A percentile compares a stretch with the other conserved stretches of the same genome.
These are phyloP conservation scores for Kwoniella sp. DNA, from an alignment of 768 basidiomycete species.

Conservation along the genomic window DNA sequence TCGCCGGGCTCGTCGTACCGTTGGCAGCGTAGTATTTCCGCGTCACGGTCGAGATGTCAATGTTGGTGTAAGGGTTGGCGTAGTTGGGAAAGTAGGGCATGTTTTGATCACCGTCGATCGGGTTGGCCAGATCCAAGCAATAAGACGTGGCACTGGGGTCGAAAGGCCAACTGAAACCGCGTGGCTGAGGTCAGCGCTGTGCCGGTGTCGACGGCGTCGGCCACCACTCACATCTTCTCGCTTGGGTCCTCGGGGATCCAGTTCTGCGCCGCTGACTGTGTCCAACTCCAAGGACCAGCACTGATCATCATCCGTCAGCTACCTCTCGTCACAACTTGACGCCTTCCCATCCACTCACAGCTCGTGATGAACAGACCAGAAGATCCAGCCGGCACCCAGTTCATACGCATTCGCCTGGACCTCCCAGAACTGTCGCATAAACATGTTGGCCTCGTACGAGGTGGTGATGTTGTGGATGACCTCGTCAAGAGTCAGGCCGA, in stretches of 20 bases:
- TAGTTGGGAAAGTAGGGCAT: slow-evolving; percentile 28
- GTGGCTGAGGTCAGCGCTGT: background rate
- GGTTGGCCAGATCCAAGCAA: slow-evolving; percentile 23
- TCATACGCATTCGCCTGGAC: slow-evolving; percentile 40
- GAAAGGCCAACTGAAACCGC: slow-evolving; percentile 22
- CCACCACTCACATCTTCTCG: slow-evolving; percentile 33
- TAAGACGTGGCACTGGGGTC: slow-evolving; percentile 14
- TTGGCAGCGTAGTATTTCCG: slow-evolving; percentile 9
- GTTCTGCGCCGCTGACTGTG: slow-evolving; percentile 38
- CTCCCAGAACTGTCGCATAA: slow-evolving; percentile 43
- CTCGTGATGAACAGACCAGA: slow-evolving; percentile 30
- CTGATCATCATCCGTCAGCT: background rate
- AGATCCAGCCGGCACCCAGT: slow-evolving; percentile 38
- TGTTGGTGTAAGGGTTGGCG: slow-evolving; percentile 22
- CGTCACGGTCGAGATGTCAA: slow-evolving; percentile 17
- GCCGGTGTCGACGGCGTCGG: background rate
- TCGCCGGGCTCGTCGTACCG: background rate
- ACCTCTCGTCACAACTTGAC: background rate
- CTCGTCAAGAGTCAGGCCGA: slow-evolving; percentile 19
- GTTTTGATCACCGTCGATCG: slow-evolving; percentile 30
- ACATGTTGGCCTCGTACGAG: slow-evolving; percentile 33
- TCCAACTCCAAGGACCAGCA: slow-evolving; percentile 38
- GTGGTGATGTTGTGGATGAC: slow-evolving; percentile 28
- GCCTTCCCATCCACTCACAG: slow-evolving; percentile 9
- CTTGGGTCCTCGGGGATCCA: slow-evolving; percentile 40